A percentile compares a stretch with the other conserved stretches of the same genome.
Conservation (phyloP, 139 green algal species). For the Ettlia oleoabundans region DNA sequence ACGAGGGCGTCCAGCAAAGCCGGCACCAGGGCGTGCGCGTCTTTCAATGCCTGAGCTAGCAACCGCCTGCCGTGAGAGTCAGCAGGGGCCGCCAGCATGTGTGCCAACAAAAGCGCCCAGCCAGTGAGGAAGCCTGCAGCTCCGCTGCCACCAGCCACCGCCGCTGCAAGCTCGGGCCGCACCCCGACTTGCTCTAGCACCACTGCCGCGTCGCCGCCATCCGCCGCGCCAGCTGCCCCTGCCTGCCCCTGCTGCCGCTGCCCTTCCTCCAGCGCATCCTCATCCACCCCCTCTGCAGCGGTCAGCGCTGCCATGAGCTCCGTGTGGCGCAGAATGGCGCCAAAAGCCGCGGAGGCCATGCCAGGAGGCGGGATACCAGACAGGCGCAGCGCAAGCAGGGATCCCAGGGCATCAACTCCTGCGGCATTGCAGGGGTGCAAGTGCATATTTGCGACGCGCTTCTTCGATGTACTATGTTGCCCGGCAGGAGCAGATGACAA, state of each 20-base stretch:
- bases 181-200: slow-evolving; percentile 45
- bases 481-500: background rate
- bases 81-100: slow-evolving; percentile 36
- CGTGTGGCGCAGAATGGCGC: slow-evolving; percentile 51
- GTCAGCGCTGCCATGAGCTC: slow-evolving; percentile 37
- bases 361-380: background rate
- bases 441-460: no score
- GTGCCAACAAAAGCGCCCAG: slow-evolving; percentile 46
- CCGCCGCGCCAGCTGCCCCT: background rate
- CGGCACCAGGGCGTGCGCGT: slow-evolving; percentile 38
- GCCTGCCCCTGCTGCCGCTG: background rate
- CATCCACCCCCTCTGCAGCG: slow-evolving; percentile 20
- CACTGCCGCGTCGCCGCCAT: slow-evolving; percentile 5
- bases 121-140: slow-evolving; percentile 24
- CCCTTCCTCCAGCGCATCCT: slow-evolving; percentile 30
- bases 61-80: slow-evolving; percentile 29
- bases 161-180: slow-evolving; percentile 42
- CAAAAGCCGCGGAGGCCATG: slow-evolving; percentile 35
- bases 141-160: slow-evolving; percentile 2
- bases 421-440: background rate
- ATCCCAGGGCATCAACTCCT: slow-evolving; percentile 41
- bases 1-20: slow-evolving; percentile 39
- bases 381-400: slow-evolving; percentile 41
- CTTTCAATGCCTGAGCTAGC: slow-evolving; percentile 26
- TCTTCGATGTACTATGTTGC: background rate